These are phyloP conservation scores for Paxillus ammoniavirescens DNA, from an alignment of 768 basidiomycete genomes.

Conservation along the genomic window DNA sequence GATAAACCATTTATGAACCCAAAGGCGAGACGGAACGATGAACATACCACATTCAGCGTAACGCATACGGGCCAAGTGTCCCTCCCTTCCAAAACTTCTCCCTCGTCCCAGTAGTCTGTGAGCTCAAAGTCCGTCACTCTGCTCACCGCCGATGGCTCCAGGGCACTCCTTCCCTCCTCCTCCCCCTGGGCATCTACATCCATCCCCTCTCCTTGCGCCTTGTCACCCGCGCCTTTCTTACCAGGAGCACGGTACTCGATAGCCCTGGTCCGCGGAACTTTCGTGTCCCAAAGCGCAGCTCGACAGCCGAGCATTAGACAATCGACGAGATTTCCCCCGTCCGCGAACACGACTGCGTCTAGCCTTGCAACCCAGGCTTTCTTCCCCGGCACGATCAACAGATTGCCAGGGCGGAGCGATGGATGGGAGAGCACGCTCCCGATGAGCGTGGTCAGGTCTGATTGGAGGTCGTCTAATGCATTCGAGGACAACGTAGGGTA, in stretches of 20 bases:
- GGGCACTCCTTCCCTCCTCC: constrained; percentile 40
- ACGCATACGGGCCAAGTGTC: constrained; percentile 74
- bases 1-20: neutral
- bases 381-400: constrained; percentile 54
- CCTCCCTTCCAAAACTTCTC: constrained; percentile 59
- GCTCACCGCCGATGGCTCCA: constrained; percentile 50
- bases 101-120: constrained; percentile 86
- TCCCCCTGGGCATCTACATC: constrained; percentile 45
- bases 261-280: constrained; percentile 68
- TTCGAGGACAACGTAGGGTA: constrained; percentile 65
- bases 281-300: constrained; percentile 79
- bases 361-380: constrained; percentile 78
- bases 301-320: constrained; percentile 77
- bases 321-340: constrained; percentile 75
- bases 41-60: constrained; percentile 72
- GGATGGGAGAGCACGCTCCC: constrained; percentile 64
- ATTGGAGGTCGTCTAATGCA: constrained; percentile 73
- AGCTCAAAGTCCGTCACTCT: constrained; percentile 81
- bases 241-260: constrained; percentile 61
- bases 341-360: constrained; percentile 71
- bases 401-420: constrained; percentile 64
- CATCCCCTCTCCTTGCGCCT: constrained; percentile 41
- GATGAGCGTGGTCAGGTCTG: constrained; percentile 65
- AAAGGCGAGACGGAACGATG: neutral
- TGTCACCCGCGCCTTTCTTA: constrained; percentile 23